A percentile compares a stretch with the other conserved stretches of the same genome.
phyloP scores from a whole-genome alignment of 495 filamentous ascomycete genomes.

The Xylaria palmicola region DNA sequence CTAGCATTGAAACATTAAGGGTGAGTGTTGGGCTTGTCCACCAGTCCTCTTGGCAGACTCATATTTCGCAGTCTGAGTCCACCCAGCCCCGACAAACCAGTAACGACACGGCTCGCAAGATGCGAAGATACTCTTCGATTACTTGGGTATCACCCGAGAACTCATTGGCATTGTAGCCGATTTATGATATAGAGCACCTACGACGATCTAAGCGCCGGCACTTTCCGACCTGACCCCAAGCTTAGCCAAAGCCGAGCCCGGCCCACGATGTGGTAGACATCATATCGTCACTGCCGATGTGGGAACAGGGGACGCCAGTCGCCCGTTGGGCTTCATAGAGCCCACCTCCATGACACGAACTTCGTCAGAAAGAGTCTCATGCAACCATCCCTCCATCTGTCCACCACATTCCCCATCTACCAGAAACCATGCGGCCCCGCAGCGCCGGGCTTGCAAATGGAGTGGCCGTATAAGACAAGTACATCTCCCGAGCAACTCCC shows the following conservation, averaged over 20 bases:
- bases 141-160: neutral
- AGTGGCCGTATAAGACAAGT: constrained; percentile 19
- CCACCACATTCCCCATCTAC: constrained; percentile 15
- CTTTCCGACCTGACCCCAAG: neutral
- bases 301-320: neutral
- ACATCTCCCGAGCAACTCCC: constrained; percentile 18
- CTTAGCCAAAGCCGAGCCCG: too few species aligned
- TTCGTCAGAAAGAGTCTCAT: constrained; percentile 29
- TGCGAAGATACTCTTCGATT: neutral
- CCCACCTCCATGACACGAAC: constrained; percentile 30
- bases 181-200: neutral
- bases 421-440: constrained; percentile 5
- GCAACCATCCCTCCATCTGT: constrained; percentile 12
- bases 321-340: constrained; percentile 8
- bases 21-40: constrained; percentile 1
- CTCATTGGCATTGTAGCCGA: neutral
- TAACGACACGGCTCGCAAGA: neutral
- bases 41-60: constrained; percentile 7
- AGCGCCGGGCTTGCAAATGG: neutral
- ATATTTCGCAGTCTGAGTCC: neutral
- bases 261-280: neutral
- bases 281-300: neutral
- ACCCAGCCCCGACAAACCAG: neutral
- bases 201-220: neutral
- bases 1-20: constrained; percentile 3